Conservation (phyloP, 2,329 filamentous ascomycete species). For the Cytospora chrysosperma region DNA sequence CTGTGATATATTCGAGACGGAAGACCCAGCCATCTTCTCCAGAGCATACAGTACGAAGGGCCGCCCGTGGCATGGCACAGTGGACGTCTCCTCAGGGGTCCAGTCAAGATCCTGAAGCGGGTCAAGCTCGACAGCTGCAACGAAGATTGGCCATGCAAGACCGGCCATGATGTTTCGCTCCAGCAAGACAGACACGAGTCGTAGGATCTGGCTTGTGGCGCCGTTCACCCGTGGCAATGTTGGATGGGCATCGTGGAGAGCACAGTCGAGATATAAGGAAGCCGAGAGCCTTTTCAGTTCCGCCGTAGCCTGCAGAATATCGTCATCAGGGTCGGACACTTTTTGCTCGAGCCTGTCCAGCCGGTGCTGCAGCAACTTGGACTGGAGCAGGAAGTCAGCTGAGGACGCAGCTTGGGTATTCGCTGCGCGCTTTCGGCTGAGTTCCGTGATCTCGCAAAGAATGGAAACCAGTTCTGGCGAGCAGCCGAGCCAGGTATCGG, state of each 20-base stretch:
- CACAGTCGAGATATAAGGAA: conserved; percentile 45
- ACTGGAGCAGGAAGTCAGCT: conserved; percentile 34
- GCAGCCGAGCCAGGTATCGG: conserved; percentile 48
- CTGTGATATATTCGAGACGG: conserved; percentile 43
- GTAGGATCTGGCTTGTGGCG: conserved; percentile 37
- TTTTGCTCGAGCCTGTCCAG: conserved; percentile 28
- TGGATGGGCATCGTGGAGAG: conserved; percentile 43
- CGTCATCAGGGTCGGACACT: conserved; percentile 28
- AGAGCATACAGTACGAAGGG: conserved; percentile 40
- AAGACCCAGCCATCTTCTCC: conserved; percentile 40
- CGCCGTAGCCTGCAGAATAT: conserved; percentile 36
- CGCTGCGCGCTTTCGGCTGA: conserved; percentile 39
- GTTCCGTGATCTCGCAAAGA: conserved; percentile 46
- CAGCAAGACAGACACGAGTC: conserved; percentile 35
- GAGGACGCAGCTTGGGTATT: conserved; percentile 29
- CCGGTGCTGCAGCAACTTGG: conserved; percentile 36
- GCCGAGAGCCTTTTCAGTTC: conserved; percentile 45
- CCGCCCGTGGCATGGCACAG: conserved; percentile 34
- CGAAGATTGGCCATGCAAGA: conserved; percentile 43
- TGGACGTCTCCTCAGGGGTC: conserved; percentile 23
- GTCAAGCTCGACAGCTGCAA: conserved; percentile 42
- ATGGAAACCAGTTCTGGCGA: conserved; percentile 46
- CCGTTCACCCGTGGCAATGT: conserved; percentile 32
- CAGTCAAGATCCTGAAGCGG: conserved; percentile 37
- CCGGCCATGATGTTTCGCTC: conserved; percentile 34